Evolutionary conservation across 1,139 yeast genomes (phyloP).

Genomic region (Pneumocystis canis): DNA sequence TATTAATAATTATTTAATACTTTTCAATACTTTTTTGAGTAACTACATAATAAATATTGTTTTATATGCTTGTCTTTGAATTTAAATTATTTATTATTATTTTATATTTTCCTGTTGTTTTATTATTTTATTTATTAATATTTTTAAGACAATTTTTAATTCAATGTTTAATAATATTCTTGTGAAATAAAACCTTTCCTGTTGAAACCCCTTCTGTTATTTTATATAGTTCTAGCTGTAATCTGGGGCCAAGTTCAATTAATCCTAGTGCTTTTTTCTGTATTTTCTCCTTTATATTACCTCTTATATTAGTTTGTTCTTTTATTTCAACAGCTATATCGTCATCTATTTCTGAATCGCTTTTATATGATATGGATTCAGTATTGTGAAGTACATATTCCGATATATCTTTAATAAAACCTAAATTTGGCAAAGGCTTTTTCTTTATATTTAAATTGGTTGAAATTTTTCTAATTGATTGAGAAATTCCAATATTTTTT

Average conservation of each 20-base stretch:
- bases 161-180: slow-evolving; percentile 20
- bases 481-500: slow-evolving; percentile 68
- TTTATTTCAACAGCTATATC: slow-evolving; percentile 71
- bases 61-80: background rate
- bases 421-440: slow-evolving; percentile 62
- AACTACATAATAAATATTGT: background rate
- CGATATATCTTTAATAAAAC: slow-evolving; percentile 55
- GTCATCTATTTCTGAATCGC: slow-evolving; percentile 89
- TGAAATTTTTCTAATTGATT: slow-evolving; percentile 63
- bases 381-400: slow-evolving; percentile 75
- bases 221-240: slow-evolving; percentile 60
- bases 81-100: slow-evolving; percentile 9
- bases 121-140: slow-evolving; percentile 11
- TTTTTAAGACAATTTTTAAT: slow-evolving; percentile 9
- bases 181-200: slow-evolving; percentile 80
- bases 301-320: slow-evolving; percentile 38
- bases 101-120: slow-evolving; percentile 9
- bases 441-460: slow-evolving; percentile 26
- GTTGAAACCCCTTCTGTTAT: slow-evolving; percentile 82
- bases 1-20: background rate
- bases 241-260: slow-evolving; percentile 86
- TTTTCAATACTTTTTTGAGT: background rate
- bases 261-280: slow-evolving; percentile 81
- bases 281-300: slow-evolving; percentile 54
- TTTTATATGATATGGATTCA: slow-evolving; percentile 60